Conservation (phyloP, 805 yeast species). For the Suhomyces pyralidae region DNA sequence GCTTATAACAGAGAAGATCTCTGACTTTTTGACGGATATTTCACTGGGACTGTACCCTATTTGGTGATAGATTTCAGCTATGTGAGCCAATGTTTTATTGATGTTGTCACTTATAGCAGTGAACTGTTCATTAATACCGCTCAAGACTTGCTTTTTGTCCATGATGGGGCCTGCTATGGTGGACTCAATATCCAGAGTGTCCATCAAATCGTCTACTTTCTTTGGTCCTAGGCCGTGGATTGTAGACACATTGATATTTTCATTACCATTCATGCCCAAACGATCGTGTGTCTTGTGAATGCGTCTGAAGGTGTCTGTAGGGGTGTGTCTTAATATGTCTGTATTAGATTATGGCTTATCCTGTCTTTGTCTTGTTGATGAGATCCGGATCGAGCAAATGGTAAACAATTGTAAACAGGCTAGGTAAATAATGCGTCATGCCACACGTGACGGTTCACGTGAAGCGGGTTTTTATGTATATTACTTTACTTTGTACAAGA, state of each 20-base stretch:
- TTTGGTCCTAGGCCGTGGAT: neutral
- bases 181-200: conserved; percentile 9
- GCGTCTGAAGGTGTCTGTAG: too few species aligned
- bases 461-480: neutral
- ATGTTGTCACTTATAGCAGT: conserved; percentile 33
- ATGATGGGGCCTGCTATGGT: conserved; percentile 2
- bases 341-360: neutral
- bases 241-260: neutral
- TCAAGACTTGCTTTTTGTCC: conserved; percentile 1
- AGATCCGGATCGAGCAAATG: neutral
- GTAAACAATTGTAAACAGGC: too few species aligned
- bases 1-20: conserved; percentile 48
- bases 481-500: conserved; percentile 10
- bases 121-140: conserved; percentile 11
- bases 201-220: neutral
- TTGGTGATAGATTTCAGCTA: conserved; percentile 46
- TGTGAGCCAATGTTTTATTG: conserved; percentile 35
- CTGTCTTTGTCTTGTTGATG: neutral
- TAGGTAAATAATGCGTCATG: neutral
- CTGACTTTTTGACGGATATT: conserved; percentile 46
- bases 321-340: neutral
- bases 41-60: conserved; percentile 57
- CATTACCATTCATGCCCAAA: neutral
- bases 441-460: neutral
- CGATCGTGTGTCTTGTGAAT: too few species aligned